A percentile compares a stretch with the other conserved stretches of the same genome.
These are phyloP conservation scores for Teratosphaeria viscida DNA, from an alignment of 2,329 filamentous ascomycete genomes.

Conservation along the genomic window DNA sequence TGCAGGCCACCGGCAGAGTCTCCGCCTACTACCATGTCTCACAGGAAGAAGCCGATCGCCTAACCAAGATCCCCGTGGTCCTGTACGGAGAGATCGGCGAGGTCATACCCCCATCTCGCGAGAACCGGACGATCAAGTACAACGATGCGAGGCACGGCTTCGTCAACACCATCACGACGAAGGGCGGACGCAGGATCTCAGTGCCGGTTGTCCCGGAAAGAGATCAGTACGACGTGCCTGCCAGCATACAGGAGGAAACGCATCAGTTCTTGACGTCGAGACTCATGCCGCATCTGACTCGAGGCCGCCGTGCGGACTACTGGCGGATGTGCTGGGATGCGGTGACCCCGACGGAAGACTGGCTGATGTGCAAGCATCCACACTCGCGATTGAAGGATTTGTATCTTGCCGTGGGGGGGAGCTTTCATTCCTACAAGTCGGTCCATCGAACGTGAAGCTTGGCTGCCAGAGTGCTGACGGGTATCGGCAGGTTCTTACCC, in stretches of 20 bases:
- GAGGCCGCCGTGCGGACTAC: slow-evolving; percentile 25
- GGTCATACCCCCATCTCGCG: slow-evolving; percentile 38
- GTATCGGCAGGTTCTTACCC: background rate
- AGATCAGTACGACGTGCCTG: slow-evolving; percentile 34
- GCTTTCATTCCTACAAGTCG: slow-evolving; percentile 47
- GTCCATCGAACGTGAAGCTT: background rate
- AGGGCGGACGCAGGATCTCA: slow-evolving; percentile 44
- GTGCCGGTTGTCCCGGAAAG: slow-evolving; percentile 32
- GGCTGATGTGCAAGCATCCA: slow-evolving; percentile 44
- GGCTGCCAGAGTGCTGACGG: background rate
- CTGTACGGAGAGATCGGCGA: slow-evolving; percentile 38
- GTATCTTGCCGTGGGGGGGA: slow-evolving; percentile 51
- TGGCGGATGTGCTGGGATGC: slow-evolving; percentile 48
- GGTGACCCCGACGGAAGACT: slow-evolving; percentile 51
- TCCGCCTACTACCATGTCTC: slow-evolving; percentile 48
- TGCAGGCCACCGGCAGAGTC: slow-evolving; percentile 48
- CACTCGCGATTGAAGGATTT: slow-evolving; percentile 41
- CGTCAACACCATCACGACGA: slow-evolving; percentile 37
- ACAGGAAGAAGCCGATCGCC: slow-evolving; percentile 38
- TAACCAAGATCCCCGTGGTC: slow-evolving; percentile 44
- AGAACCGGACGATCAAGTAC: slow-evolving; percentile 47
- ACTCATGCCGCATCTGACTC: slow-evolving; percentile 24
- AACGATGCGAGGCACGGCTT: slow-evolving; percentile 51
- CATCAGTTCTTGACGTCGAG: slow-evolving; percentile 15
- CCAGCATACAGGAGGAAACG: slow-evolving; percentile 35